These are phyloP conservation scores for Verticillium dahliae DNA, from an alignment of 2,329 filamentous ascomycete species.

Conservation along the genomic window DNA sequence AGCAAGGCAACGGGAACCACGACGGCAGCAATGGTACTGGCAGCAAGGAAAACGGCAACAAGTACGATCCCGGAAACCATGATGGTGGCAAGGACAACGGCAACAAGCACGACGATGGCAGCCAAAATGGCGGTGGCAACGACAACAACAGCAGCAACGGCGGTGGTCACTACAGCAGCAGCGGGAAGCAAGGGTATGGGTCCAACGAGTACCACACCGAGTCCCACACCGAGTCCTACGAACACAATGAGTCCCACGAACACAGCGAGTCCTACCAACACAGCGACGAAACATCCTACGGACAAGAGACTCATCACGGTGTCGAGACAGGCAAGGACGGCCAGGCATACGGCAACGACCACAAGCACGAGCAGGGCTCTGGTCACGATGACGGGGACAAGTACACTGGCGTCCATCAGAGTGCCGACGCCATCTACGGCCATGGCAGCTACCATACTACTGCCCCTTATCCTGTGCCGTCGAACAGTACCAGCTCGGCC, in stretches of 20 bases:
- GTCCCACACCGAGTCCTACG: too few relatives aligned
- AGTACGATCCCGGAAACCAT: background rate
- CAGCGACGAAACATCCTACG: background rate
- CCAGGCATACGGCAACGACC: background rate
- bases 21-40: conserved; percentile 10
- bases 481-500: background rate
- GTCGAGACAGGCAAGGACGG: background rate
- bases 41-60: background rate
- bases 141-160: background rate
- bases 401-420: background rate
- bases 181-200: background rate
- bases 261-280: too few relatives aligned
- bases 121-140: background rate
- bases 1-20: conserved; percentile 18
- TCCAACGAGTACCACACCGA: too few relatives aligned
- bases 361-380: background rate
- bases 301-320: background rate
- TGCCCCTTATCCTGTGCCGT: background rate
- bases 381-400: background rate
- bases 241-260: too few relatives aligned
- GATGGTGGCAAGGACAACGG: background rate
- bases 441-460: background rate
- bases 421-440: background rate
- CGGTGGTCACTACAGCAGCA: background rate
- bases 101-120: background rate